Evolutionary conservation across 768 basidiomycete genomes (phyloP).

Genomic region (Russula emetica): DNA sequence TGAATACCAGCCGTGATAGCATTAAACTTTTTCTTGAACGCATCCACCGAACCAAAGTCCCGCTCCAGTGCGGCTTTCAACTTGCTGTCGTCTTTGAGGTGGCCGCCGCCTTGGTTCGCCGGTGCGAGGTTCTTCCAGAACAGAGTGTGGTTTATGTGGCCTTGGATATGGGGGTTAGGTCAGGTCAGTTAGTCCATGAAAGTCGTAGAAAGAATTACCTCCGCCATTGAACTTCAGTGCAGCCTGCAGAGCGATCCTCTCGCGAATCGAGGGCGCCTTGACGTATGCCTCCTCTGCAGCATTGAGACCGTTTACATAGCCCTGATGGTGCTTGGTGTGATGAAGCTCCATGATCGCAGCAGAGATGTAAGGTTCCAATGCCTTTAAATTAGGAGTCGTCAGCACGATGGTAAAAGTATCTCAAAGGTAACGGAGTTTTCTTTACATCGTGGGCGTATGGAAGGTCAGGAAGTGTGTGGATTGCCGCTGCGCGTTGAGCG

Average conservation of each 20-base stretch:
- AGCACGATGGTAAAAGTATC: not conserved
- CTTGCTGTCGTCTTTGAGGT: conserved; percentile 57
- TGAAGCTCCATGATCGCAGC: conserved; percentile 92
- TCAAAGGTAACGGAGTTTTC: not conserved
- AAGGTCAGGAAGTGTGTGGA: conserved; percentile 74
- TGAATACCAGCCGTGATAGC: conserved; percentile 86
- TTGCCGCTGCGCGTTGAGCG: conserved; percentile 38
- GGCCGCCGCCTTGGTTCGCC: conserved; percentile 53
- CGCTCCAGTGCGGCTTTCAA: conserved; percentile 72
- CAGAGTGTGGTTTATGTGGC: conserved; percentile 91
- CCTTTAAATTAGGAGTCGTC: conserved; percentile 41
- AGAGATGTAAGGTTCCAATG: conserved; percentile 90
- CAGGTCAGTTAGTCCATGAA: not conserved
- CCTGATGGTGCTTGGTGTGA: conserved; percentile 87
- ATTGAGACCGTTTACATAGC: conserved; percentile 94
- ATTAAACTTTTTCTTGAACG: conserved; percentile 82
- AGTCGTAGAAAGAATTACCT: conserved; percentile 40
- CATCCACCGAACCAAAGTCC: conserved; percentile 85
- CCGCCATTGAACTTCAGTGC: conserved; percentile 99
- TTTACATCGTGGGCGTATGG: conserved; percentile 77
- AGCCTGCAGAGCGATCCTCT: conserved; percentile 78
- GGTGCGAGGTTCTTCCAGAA: conserved; percentile 99
- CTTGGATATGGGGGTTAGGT: conserved; percentile 36
- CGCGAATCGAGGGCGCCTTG: conserved; percentile 59
- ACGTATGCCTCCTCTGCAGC: conserved; percentile 83